phyloP scores from a whole-genome alignment of 768 basidiomycete species.

The Amanita muscaria region DNA sequence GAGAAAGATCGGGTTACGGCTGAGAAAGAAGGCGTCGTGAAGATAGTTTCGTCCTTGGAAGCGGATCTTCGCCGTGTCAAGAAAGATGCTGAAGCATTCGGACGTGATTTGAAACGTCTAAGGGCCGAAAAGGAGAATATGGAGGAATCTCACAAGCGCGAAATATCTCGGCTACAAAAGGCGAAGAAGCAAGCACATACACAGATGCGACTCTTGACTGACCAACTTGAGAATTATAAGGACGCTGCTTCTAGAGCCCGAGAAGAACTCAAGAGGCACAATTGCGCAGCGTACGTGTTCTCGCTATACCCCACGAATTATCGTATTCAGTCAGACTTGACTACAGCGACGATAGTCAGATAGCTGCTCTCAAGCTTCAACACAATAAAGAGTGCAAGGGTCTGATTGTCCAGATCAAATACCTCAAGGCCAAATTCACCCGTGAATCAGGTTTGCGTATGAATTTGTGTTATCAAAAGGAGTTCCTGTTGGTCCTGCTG shows the following conservation, averaged over 20 bases:
- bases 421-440: conserved; percentile 86
- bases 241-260: conserved; percentile 37
- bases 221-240: conserved; percentile 52
- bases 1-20: conserved; percentile 54
- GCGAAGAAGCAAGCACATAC: conserved; percentile 59
- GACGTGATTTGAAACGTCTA: conserved; percentile 64
- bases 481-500: conserved; percentile 73
- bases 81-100: conserved; percentile 69
- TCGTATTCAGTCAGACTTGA: background rate
- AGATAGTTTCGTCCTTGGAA: conserved; percentile 60
- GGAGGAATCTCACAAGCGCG: conserved; percentile 47
- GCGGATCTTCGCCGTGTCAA: conserved; percentile 68
- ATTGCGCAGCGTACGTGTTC: conserved; percentile 48
- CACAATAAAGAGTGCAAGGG: conserved; percentile 89
- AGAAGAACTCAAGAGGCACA: conserved; percentile 45
- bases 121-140: conserved; percentile 58
- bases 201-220: conserved; percentile 56
- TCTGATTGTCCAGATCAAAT: conserved; percentile 81
- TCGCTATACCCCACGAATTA: background rate
- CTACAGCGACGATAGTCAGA: conserved; percentile 42
- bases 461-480: conserved; percentile 79
- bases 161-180: conserved; percentile 47
- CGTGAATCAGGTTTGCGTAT: conserved; percentile 76
- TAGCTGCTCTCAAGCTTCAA: conserved; percentile 47
- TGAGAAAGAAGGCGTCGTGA: conserved; percentile 59